Evolutionary conservation across 495 filamentous ascomycete genomes (phyloP).

Genomic region (Penicillium cinerascens): DNA sequence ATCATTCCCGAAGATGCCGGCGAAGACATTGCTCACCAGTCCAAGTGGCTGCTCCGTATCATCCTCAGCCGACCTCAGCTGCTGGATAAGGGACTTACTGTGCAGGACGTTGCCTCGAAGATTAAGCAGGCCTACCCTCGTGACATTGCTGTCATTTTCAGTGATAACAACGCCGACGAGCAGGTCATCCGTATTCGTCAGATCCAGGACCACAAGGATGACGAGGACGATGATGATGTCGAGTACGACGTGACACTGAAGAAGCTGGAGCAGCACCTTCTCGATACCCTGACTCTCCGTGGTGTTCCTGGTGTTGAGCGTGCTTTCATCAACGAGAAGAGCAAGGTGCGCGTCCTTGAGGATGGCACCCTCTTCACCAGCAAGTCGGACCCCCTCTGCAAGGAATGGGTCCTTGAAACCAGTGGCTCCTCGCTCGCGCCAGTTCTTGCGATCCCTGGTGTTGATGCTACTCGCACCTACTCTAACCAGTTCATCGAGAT

Average conservation of each 20-base stretch:
- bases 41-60: conserved; percentile 92
- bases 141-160: conserved; percentile 91
- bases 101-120: conserved; percentile 85
- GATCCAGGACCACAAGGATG: conserved; percentile 66
- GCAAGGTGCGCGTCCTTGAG: conserved; percentile 54
- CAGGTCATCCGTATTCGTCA: conserved; percentile 92
- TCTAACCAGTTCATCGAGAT: conserved; percentile 95
- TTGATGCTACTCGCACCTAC: conserved; percentile 84
- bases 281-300: conserved; percentile 84
- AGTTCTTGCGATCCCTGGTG: conserved; percentile 80
- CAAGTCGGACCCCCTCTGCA: conserved; percentile 68
- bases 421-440: conserved; percentile 79
- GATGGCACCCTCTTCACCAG: conserved; percentile 66
- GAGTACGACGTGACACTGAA: conserved; percentile 90
- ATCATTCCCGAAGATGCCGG: conserved; percentile 81
- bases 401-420: conserved; percentile 94
- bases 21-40: conserved; percentile 71
- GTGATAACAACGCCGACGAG: conserved; percentile 95
- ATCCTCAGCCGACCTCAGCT: conserved; percentile 89
- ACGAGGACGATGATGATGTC: conserved; percentile 72
- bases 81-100: conserved; percentile 87
- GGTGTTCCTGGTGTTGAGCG: conserved; percentile 84
- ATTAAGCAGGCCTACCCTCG: conserved; percentile 85
- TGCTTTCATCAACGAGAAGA: conserved; percentile 86
- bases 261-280: conserved; percentile 81